Base-by-base conservation (phyloP, 805 yeast genomes). In the Candida corydali region DNA sequence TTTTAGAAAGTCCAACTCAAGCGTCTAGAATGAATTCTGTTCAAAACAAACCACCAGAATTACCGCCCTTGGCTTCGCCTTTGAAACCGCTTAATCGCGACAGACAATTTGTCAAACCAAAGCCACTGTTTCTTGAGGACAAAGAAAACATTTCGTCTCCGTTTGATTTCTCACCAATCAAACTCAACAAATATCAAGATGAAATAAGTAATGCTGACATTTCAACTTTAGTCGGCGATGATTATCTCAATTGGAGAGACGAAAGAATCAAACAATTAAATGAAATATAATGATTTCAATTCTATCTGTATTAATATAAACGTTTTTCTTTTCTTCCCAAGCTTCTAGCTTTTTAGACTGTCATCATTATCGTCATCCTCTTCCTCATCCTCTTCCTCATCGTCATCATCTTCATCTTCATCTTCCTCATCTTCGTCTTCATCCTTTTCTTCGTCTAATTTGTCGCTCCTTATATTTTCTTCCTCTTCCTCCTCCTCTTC, bases 401-500 rank as follows among this genome's bases (percentile, higher is more conserved):
- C 55, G 12, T 51, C 57, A 10, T 51, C 59, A 9, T 52, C 59
- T 10, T 52, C 57, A 15, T 57, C 59, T 8, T 59, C 65, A 3
- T 69, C 75, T 9, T 68, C 74, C n/a, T 63, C 71, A 3, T 63
- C 73, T 4, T 61, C 71, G 7, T 61, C 70, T 4, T 71, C 74
- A 10, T 63, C 69, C 8, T 62, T 69, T 17, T 57, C 61, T 10
- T 57, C 66, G 8, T 65, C 70, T 7, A 57, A 61, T 17, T 67
- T 71, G 3, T 63, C 66, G n/a, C 61, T 66, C 4, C 61, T 67
- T 0, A 59, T 68, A 1, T 59, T 68, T 2, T 58, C 69, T 10
- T 65, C 72, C 5, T 73, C 75, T 3, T 72, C 76, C 6, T 69
- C 75, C 4, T 70, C 74, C 19, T 69, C 76, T 1, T 65, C 75